These are phyloP conservation scores for Zygotorulaspora florentina DNA, from an alignment of 805 yeast species.

Conservation along the genomic window DNA sequence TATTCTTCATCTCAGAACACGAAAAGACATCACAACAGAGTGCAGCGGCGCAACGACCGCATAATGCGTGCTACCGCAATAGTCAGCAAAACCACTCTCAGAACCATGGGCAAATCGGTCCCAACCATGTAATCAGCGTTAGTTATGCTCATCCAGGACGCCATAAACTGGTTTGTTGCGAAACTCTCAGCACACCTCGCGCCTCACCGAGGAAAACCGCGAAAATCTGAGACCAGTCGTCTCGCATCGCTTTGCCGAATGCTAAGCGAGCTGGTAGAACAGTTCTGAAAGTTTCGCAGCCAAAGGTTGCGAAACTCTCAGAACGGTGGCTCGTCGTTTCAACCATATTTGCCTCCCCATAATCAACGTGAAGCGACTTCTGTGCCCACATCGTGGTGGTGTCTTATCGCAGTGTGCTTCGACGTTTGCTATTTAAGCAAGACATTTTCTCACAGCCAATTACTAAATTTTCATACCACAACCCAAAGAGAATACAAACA, in stretches of 20 bases:
- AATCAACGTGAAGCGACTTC: neutral
- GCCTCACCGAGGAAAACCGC: neutral
- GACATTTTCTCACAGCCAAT: neutral
- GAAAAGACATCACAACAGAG: neutral
- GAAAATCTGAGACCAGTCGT: neutral
- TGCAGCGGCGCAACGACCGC: neutral
- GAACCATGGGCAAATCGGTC: neutral
- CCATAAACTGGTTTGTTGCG: constrained; percentile 12
- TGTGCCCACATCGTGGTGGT: neutral
- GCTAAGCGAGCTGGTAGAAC: neutral
- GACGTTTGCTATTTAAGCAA: constrained; percentile 3
- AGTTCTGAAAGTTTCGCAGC: constrained; percentile 15
- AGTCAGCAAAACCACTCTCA: neutral
- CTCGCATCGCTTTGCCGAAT: neutral
- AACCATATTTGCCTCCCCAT: neutral
- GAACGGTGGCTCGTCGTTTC: neutral
- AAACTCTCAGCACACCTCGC: constrained; percentile 16
- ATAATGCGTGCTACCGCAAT: neutral
- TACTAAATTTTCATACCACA: neutral
- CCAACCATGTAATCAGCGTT: neutral
- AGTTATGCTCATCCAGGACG: neutral
- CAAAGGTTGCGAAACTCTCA: neutral
- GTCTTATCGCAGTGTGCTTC: neutral
- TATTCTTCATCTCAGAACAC: neutral
- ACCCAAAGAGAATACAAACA: neutral